Evolutionary conservation across 2,329 filamentous ascomycete genomes (phyloP), one percentile per base, ranked within the genome.

Genomic region (Aspergillus udagawae): DNA sequence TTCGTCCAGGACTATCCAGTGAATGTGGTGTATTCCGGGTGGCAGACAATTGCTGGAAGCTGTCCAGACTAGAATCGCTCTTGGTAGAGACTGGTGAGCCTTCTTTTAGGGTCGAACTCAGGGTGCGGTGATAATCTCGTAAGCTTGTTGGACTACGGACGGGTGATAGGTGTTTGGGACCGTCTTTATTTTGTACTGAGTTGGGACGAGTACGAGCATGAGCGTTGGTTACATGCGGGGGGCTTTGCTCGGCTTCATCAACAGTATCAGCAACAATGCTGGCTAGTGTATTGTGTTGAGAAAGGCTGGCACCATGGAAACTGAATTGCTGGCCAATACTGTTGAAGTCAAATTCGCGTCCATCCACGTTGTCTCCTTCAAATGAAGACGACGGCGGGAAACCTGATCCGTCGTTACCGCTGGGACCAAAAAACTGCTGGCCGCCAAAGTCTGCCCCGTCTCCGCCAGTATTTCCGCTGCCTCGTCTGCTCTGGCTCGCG

Each of bases 401-500:
- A 14, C 9, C n/a, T 25, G 47, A 49, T 49, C 28, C 49, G 14
- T 41, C 27, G 23, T 3, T 21, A 10, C 49, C 49, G n/a, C 29
- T 12, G 23, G 12, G 12, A 4, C 23, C 44, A 47, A 23, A 51
- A 23, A 12, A 20, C n/a, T 51, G 44, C 12, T 23, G n/a, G 12
- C 23, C 44, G 12, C 23, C 21, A 14, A 25, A 47, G 12, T 47
- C 21, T 23, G 44, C 6, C 9, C 57, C 56, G 23, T 49, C 51
- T 44, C 49, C 52, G 8, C 44, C 55, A 42, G 55, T 54, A 49
- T 52, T 54, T 38, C 55, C 51, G 27, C 59, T 57, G 12, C 51
- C 53, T 21, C 57, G 54, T 38, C 60, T 59, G 52, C 53, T 58
- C 42, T 44, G 49, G n/a, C 28, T 57, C 4, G 28, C 47, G 20